Evolutionary conservation across 768 basidiomycete genomes (phyloP), one percentile per base, ranked within the genome.

Genomic region (Termitomyces sp.): DNA sequence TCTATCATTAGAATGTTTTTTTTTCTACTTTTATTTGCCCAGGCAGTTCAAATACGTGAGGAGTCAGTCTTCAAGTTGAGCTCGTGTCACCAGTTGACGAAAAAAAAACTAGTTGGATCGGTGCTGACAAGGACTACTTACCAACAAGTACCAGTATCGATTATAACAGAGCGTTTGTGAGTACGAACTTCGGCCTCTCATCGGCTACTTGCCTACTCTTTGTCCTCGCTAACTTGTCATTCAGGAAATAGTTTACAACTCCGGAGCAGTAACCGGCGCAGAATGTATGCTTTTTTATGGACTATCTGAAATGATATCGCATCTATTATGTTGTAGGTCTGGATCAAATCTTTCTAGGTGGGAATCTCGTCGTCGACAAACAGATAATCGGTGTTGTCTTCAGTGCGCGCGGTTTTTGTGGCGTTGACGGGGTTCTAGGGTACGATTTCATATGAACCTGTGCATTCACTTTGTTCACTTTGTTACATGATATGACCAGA

Each of bases 401-500:
- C 14, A 64, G 63, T n/a, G 66, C 77, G 0, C 65, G 69, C 58
- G 80, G 79, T 32, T 80, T 81, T 63, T 54, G 64, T 30, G 79
- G 63, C 48, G 73, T 79, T 18, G 82, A 85, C 59, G 82, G 83
- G 8, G 80, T 82, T 57, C 67, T 84, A 40, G 81, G 81, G 75
- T 75, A 58, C 52, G 62, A 59, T 28, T 36, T 3, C 30, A 43
- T 50, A 20, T 38, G 11, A 22, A 20, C 49, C 2, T 9, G 18
- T 33, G 22, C 13, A 2, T 47, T 7, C 58, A 46, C 35, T 26
- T 35, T n/a, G n/a, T n/a, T n/a, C n/a, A n/a, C n/a, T n/a, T 24
- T 58, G 18, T 35, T 55, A 36, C 50, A 46, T 10, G 20, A 16
- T 52, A n/a, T 14, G n/a, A 24, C 18, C 44, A 79, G 77, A 18